Percentiles rank a stretch among this genome's conserved stretches.
These are phyloP conservation scores for Penicillium crystallinum DNA, from an alignment of 495 filamentous ascomycete species.

Conservation along the genomic window DNA sequence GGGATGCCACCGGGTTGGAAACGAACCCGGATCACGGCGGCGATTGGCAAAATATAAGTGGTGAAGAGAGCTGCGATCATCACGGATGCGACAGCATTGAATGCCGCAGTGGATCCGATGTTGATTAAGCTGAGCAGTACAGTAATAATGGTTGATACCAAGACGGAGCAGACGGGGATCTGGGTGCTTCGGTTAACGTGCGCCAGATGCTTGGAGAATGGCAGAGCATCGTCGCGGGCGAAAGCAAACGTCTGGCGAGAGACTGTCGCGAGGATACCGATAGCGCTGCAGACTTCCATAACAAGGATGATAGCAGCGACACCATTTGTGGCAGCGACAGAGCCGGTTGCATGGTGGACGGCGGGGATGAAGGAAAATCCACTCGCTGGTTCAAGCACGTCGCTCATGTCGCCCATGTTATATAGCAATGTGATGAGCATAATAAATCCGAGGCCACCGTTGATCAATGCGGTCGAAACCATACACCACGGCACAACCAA, in stretches of 20 bases:
- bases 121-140: constrained; percentile 43
- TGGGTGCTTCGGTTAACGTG: constrained; percentile 36
- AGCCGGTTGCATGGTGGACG: constrained; percentile 27
- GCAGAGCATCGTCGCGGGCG: constrained; percentile 47
- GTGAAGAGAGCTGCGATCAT: constrained; percentile 38
- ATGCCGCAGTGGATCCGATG: constrained; percentile 41
- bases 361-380: constrained; percentile 38
- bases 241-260: constrained; percentile 48
- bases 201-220: constrained; percentile 32
- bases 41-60: constrained; percentile 39
- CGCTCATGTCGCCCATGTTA: constrained; percentile 36
- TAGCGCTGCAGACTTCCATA: constrained; percentile 37
- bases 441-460: constrained; percentile 37
- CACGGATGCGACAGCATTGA: constrained; percentile 42
- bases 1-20: constrained; percentile 22
- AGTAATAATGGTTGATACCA: constrained; percentile 46
- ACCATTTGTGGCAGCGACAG: constrained; percentile 26
- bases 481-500: constrained; percentile 43
- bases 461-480: constrained; percentile 38
- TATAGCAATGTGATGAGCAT: constrained; percentile 45
- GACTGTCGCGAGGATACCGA: constrained; percentile 36
- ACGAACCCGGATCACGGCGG: constrained; percentile 21
- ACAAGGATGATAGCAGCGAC: constrained; percentile 37
- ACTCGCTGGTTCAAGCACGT: constrained; percentile 27
- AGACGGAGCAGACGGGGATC: constrained; percentile 51